phyloP scores from a whole-genome alignment of 768 basidiomycete species.

The Candolleomyces efflorescens region DNA sequence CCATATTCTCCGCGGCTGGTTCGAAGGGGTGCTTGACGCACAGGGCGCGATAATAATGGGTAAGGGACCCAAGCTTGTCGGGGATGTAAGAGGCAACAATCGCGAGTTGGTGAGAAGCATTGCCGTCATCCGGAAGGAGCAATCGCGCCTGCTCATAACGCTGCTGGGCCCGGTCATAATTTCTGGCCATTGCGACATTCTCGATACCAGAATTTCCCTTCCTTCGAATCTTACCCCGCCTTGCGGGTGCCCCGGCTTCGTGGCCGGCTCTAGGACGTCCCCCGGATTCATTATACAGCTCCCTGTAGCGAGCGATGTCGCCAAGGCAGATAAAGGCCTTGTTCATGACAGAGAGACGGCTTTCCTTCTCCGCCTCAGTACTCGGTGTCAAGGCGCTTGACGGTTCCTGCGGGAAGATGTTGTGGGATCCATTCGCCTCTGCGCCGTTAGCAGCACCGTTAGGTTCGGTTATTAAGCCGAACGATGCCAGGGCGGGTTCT shows the following conservation, averaged over 20 bases:
- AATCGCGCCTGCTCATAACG: slow-evolving; percentile 85
- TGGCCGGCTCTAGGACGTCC: slow-evolving; percentile 65
- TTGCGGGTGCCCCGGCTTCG: slow-evolving; percentile 46
- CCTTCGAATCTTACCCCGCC: slow-evolving; percentile 43
- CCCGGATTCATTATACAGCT: slow-evolving; percentile 77
- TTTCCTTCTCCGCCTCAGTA: slow-evolving; percentile 50
- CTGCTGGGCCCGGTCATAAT: slow-evolving; percentile 69
- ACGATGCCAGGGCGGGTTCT: slow-evolving; percentile 46
- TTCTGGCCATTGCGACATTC: slow-evolving; percentile 52
- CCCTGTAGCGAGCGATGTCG: slow-evolving; percentile 91
- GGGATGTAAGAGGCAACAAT: slow-evolving; percentile 83
- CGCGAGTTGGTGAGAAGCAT: slow-evolving; percentile 94
- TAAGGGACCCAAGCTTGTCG: slow-evolving; percentile 75
- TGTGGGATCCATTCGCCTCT: slow-evolving; percentile 29
- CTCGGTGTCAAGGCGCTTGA: slow-evolving; percentile 32
- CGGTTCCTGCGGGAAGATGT: slow-evolving; percentile 62
- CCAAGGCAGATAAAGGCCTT: slow-evolving; percentile 91
- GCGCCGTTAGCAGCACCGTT: slow-evolving; percentile 16
- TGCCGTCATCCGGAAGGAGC: slow-evolving; percentile 85
- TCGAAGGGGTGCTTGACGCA: slow-evolving; percentile 85
- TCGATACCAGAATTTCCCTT: slow-evolving; percentile 40
- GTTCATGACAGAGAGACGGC: slow-evolving; percentile 70
- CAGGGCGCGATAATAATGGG: slow-evolving; percentile 89
- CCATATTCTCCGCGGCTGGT: slow-evolving; percentile 82
- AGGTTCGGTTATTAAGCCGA: slow-evolving; percentile 46